A percentile compares a stretch with the other conserved stretches of the same genome.
Conservation (phyloP, 495 filamentous ascomycete species). For the Aspergillus cristatus region DNA sequence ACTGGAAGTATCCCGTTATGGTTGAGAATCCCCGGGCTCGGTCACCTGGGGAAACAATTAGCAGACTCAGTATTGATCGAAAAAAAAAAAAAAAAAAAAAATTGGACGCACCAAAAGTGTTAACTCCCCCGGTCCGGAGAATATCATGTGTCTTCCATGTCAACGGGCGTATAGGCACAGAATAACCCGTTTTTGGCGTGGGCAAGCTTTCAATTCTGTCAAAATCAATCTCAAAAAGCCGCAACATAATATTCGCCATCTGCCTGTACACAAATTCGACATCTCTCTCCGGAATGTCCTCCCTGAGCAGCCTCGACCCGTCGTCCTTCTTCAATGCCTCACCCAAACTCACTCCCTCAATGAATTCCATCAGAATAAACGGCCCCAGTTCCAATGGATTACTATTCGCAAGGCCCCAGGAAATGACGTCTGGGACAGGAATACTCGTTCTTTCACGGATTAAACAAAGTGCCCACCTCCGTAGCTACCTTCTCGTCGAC, state of each 20-base stretch:
- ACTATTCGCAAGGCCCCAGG: slow-evolving; percentile 28
- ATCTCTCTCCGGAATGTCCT: slow-evolving; percentile 14
- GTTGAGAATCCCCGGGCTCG: slow-evolving; percentile 20
- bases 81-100: slow-evolving; percentile 1
- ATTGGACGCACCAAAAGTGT: slow-evolving; percentile 19
- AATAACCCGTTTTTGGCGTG: slow-evolving; percentile 6
- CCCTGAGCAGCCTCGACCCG: slow-evolving; percentile 14
- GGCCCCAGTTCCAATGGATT: slow-evolving; percentile 30
- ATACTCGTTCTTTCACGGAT: slow-evolving; percentile 31
- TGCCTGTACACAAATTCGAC: slow-evolving; percentile 23
- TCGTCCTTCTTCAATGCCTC: slow-evolving; percentile 12
- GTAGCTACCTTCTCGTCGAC: slow-evolving; percentile 35
- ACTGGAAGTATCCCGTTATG: slow-evolving; percentile 23
- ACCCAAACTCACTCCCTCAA: slow-evolving; percentile 26
- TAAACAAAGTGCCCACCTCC: slow-evolving; percentile 29
- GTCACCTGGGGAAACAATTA: slow-evolving; percentile 18
- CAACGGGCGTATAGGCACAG: slow-evolving; percentile 13
- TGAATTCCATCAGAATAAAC: slow-evolving; percentile 39
- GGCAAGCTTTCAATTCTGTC: slow-evolving; percentile 15
- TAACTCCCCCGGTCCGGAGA: slow-evolving; percentile 23
- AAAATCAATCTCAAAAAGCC: slow-evolving; percentile 20
- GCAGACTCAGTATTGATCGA: too few species aligned
- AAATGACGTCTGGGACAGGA: slow-evolving; percentile 27
- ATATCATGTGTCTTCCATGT: slow-evolving; percentile 25
- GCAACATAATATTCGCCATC: slow-evolving; percentile 19